Base-by-base conservation (phyloP, 148 eudicot species). In the Amaranthus palmeri region DNA sequence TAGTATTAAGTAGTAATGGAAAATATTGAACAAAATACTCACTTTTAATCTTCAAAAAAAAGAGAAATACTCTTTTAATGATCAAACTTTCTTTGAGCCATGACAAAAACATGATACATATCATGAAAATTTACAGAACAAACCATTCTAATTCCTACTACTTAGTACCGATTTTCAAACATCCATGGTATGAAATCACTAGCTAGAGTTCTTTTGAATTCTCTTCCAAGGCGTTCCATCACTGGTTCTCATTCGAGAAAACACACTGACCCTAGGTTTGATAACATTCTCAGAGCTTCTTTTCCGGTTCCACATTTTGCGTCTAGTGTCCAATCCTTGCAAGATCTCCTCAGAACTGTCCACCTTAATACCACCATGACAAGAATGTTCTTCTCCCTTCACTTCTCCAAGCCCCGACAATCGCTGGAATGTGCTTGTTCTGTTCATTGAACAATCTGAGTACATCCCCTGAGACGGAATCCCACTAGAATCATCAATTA, bases 401-500 rank as follows among this genome's bases (percentile, higher is more conserved):
- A 68, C 57, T 11, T 15, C 59, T 6, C 67, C 48, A n/a, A 44
- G 0, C 25, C 72, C 68, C 18, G 61, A 7, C 52, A 75, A 75
- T 14, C 78, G 72, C 45, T 41, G 72, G 68, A 75, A 75, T 44
- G 13, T 73, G 40, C 73, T 75, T 3, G 42, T 61, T 40, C 62
- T 40, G 54, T 53, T 41, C 47, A 61, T 55, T 17, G 45, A 17
- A 10, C 52, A 17, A 8, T 75, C 60, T 17, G 73, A 68, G 61
- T 60, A 51, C 49, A 51, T 13, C 14, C 62, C 51, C 49, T 43
- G 17, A 51, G 42, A 59, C 48, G 8, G 67, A 12, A 40, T 47
- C 46, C 8, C 56, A 56, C 57, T 57, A 15, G 15, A 61, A 43
- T 14, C 36, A 3, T 13, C 60, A 60, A 18, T 60, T 61, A 50